phyloP scores from a whole-genome alignment of 2,329 filamentous ascomycete genomes.

The Elsinoe australis region DNA sequence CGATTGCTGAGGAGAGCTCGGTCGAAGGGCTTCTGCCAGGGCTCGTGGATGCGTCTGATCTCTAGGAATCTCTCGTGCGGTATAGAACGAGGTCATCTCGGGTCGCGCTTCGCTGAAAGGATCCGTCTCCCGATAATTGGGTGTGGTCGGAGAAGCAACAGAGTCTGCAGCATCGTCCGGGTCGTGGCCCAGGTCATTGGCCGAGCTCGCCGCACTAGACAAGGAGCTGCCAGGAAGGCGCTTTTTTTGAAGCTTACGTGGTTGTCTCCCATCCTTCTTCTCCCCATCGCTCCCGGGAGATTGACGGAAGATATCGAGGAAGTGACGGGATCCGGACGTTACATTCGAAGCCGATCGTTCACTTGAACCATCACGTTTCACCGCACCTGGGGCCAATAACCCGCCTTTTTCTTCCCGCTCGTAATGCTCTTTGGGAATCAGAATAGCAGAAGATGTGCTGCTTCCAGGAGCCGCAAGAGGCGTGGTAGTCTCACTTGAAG shows the following conservation, averaged over 20 bases:
- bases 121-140: constrained; percentile 21
- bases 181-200: constrained; percentile 51
- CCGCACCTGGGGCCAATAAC: constrained; percentile 23
- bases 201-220: constrained; percentile 85
- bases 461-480: constrained; percentile 27
- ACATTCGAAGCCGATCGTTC: constrained; percentile 26
- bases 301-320: constrained; percentile 64
- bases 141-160: constrained; percentile 27
- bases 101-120: constrained; percentile 23
- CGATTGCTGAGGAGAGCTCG: constrained; percentile 67
- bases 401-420: constrained; percentile 27
- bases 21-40: constrained; percentile 54
- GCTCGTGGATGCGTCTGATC: constrained; percentile 44
- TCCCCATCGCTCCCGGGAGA: constrained; percentile 53
- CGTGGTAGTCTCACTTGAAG: constrained; percentile 34
- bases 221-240: constrained; percentile 68
- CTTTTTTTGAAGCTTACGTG: constrained; percentile 90
- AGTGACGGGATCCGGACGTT: constrained; percentile 25
- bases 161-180: constrained; percentile 25
- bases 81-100: constrained; percentile 29
- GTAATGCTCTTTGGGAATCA: constrained; percentile 23
- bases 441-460: constrained; percentile 25
- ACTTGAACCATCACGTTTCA: constrained; percentile 20
- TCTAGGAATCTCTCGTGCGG: constrained; percentile 35
- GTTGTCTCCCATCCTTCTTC: constrained; percentile 58